Base-by-base conservation (phyloP, 2,329 filamentous ascomycete species). In the Aspergillus floridensis region DNA sequence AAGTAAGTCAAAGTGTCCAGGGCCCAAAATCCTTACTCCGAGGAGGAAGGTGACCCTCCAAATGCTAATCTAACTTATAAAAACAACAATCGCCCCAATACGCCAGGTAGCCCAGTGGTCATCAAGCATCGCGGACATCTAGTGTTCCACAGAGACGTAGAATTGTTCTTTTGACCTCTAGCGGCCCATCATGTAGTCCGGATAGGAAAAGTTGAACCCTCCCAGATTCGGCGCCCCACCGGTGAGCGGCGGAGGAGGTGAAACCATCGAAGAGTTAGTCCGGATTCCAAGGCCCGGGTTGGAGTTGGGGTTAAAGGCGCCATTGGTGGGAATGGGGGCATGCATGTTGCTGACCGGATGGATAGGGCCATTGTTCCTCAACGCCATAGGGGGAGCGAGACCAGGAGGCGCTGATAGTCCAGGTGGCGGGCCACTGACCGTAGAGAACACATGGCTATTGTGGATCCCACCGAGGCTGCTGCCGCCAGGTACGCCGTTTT, bases 331-430 rank as follows among this genome's bases (percentile, higher is more conserved):
- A 62, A 74, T 60, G 22, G 64, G 63, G 24, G 66, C 65, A 56
- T 73, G 71, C 4, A 69, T 65, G 56, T 70, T 72, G 47, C 65
- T 67, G 7, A 69, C 59, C 19, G 69, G 62, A 60, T 76, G 70
- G 58, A 76, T 68, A 55, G 65, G 61, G 47, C 65, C 70, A 57
- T 71, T 71, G 51, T 68, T 72, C 59, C 72, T 66, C 63, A 74
- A 60, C 8, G 68, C 66, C 66, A 76, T 65, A 16, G 72, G 72
- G 65, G 75, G 74, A 14, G 79, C 81, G 35, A 93, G 80, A 12
- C 90, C 91, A 2, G 91, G 90, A 14, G 92, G 92, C 6, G 86
- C 87, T 1, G 86, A 74, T 8, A 97, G 83, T 2, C 93, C 93
- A 0, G 93, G 93, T 12, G 93, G 93, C 24, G 93, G 93, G 0